Evolutionary conservation across 495 filamentous ascomycete species (phyloP), one percentile per base, ranked within the genome.

Genomic region (Xylaria telfairii): DNA sequence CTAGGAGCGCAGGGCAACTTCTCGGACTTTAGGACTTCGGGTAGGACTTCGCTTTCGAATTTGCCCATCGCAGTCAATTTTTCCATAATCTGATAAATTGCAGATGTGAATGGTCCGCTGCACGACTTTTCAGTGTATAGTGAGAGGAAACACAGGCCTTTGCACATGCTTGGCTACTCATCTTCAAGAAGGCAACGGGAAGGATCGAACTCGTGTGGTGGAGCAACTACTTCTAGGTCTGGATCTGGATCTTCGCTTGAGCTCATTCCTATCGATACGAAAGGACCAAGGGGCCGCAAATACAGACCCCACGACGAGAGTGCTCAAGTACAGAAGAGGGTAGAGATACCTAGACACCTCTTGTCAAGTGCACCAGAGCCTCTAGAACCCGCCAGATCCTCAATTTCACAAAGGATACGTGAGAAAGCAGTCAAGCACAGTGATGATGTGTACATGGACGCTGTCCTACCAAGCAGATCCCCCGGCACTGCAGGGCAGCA

Each of bases 31-130:
- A 70, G 61, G 51, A 39, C 39, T 49, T 34, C 19, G 1, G 60
- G 68, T 70, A 70, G 39, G 68, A 46, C 30, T 8, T 24, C 0
- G 26, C 15, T 5, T n/a, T 46, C n/a, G 17, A 47, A 47, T 12
- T 26, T 59, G 60, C 61, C 44, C n/a, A 28, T 46, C 39, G 26
- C 19, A 30, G 12, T 57, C 42, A 12, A 61, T 12, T 30, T 54
- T 17, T 1, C 4, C 34, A 17, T 51, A 26, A 65, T 46, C 59
- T 65, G 28, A 70, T n/a, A 6, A 26, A 9, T 15, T 65, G 39
- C 30, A 70, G 68, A 59, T 49, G 46, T 30, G 17, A 63, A 69
- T 69, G 10, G 19, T 39, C 39, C 46, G 26, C 32, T 53, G 32
- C 24, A 69, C 46, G 47, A 54, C 9, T 44, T 0, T 54, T 19